phyloP scores from a whole-genome alignment of 2,329 filamentous ascomycete genomes.

The Clonostachys sp. region DNA sequence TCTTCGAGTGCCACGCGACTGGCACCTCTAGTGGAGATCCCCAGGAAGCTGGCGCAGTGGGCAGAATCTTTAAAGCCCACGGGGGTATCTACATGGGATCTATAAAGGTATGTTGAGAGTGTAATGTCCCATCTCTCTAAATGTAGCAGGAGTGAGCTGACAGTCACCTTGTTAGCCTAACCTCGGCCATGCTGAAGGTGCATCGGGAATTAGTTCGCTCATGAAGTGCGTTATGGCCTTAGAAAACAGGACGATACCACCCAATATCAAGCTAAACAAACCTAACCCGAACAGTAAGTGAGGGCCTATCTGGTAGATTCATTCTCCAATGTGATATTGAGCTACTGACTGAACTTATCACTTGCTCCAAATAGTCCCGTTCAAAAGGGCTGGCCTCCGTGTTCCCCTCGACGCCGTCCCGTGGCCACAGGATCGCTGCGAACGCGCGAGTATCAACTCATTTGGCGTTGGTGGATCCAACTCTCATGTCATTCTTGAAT shows the following conservation, averaged over 20 bases:
- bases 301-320: too few species aligned
- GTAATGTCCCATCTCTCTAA: too few species aligned
- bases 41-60: conserved; percentile 30
- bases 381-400: conserved; percentile 7
- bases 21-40: conserved; percentile 37
- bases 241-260: conserved; percentile 33
- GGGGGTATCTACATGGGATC: too few species aligned
- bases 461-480: conserved; percentile 29
- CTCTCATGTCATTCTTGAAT: conserved; percentile 4
- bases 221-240: conserved; percentile 34
- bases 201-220: conserved; percentile 31
- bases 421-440: conserved; percentile 10
- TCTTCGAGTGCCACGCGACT: conserved; percentile 31
- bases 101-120: too few species aligned
- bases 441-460: conserved; percentile 20
- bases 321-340: too few species aligned
- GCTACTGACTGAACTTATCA: too few species aligned
- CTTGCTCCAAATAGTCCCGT: conserved; percentile 3
- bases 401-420: conserved; percentile 11
- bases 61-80: conserved; percentile 15
- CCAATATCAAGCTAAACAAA: conserved; percentile 30
- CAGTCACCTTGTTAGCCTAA: conserved; percentile 11
- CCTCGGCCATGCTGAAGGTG: conserved; percentile 35
- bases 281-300: conserved; percentile 21
- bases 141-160: too few species aligned